Evolutionary conservation across 2,329 filamentous ascomycete genomes (phyloP), one percentile per base, ranked within the genome.

Genomic region (Chrysoporthe cubensis): DNA sequence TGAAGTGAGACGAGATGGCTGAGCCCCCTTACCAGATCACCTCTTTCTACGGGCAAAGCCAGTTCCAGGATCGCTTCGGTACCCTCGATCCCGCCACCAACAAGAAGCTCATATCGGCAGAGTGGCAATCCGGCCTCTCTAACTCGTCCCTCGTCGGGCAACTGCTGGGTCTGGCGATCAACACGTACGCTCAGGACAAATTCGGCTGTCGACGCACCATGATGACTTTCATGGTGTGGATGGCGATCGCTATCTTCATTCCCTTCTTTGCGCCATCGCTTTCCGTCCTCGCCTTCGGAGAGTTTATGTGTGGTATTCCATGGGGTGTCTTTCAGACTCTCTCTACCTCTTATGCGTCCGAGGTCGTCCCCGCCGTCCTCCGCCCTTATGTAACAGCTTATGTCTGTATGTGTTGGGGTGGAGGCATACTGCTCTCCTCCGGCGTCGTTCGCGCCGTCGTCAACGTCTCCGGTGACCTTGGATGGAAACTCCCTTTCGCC

Each of bases 91-190:
- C 66, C 13, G 65, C 60, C 2, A 70, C 77, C 26, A 75, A 74
- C 3, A 71, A 73, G 16, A 81, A 82, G 54, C 74, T 80, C 57
- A 76, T 85, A 26, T 74, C 79, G 0, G 78, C 81, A 0, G 72
- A 78, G 4, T 85, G 83, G 83, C 82, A 84, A 69, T 79, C 81
- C 0, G 82, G 78, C 0, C 73, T 85, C 0, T 77, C 77, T 3
- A 83, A 83, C 32, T 82, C 78, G 2, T 77, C 79, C 0, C 72
- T 78, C 3, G 78, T 81, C 4, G 83, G 83, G 1, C 78, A 81
- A 43, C 79, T 85, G 3, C 48, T 81, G 1, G 83, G 83, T 0
- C 75, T 84, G 1, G 71, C 81, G 18, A 69, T 81, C 37, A 83
- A 80, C 56, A 82, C 81, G 1, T 79, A 76, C 60, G 66, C 80